Conservation (phyloP, 2,329 filamentous ascomycete genomes). For the Paramyrothecium roridum region DNA sequence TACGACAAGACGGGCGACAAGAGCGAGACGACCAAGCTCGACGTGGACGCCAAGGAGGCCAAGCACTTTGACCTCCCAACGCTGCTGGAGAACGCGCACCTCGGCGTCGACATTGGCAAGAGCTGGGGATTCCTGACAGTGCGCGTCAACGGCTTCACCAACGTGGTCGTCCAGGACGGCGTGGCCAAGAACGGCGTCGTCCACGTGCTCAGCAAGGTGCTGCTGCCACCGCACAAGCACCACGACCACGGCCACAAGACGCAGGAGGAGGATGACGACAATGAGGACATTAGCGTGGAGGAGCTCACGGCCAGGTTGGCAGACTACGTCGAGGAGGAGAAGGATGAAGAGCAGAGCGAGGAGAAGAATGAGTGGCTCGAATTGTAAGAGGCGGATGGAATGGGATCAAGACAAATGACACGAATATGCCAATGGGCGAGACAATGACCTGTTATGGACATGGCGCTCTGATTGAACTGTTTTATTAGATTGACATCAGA, state of each 20-base stretch:
- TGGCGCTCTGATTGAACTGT: too few species aligned
- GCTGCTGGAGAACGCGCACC: conserved; percentile 59
- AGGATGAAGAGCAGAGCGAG: not conserved
- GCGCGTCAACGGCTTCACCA: conserved; percentile 70
- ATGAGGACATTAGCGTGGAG: conserved; percentile 21
- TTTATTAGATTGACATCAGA: too few species aligned
- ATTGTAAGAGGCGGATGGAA: too few species aligned
- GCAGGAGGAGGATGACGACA: conserved; percentile 1
- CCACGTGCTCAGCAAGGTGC: conserved; percentile 68
- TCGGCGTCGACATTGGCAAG: conserved; percentile 69
- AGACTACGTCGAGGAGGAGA: conserved; percentile 17
- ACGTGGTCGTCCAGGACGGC: conserved; percentile 65
- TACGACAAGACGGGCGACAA: conserved; percentile 44
- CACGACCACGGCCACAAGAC: conserved; percentile 2
- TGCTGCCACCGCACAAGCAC: conserved; percentile 69
- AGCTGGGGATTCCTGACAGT: conserved; percentile 69
- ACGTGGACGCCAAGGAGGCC: conserved; percentile 25
- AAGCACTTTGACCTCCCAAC: conserved; percentile 71
- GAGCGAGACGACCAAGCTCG: conserved; percentile 9
- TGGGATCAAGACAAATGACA: too few species aligned
- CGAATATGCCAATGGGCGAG: too few species aligned
- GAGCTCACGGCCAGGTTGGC: conserved; percentile 24
- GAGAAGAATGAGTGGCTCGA: too few species aligned
- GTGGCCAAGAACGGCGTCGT: conserved; percentile 78
- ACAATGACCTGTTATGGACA: too few species aligned